These are phyloP conservation scores for Aegilops speltoides DNA, from an alignment of 176 grass and related monocot species.

Conservation along the genomic window DNA sequence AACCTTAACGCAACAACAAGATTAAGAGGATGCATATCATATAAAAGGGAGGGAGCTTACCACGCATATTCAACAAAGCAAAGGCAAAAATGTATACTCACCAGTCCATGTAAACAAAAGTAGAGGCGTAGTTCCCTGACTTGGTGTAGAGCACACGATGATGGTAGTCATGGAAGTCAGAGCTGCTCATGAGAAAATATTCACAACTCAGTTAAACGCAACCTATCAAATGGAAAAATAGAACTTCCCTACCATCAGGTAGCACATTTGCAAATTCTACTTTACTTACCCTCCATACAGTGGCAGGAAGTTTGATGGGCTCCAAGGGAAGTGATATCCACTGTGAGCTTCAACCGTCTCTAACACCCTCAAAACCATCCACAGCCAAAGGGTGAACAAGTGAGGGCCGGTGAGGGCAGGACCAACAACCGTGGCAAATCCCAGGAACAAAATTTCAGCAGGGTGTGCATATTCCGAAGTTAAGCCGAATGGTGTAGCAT, in stretches of 20 bases:
- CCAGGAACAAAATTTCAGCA: slow-evolving; percentile 89
- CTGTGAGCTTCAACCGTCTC: slow-evolving; percentile 97
- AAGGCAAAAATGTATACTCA: slow-evolving; percentile 23
- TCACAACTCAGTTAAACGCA: neutral
- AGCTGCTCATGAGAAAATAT: slow-evolving; percentile 36
- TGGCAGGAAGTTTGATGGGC: slow-evolving; percentile 93
- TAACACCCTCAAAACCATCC: slow-evolving; percentile 86
- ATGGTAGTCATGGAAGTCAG: slow-evolving; percentile 88
- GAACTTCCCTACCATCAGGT: neutral
- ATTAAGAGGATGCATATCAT: neutral
- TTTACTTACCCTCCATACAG: slow-evolving; percentile 85
- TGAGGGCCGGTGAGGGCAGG: slow-evolving; percentile 93
- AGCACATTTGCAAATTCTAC: neutral
- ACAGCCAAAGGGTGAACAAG: slow-evolving; percentile 84
- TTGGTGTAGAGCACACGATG: slow-evolving; percentile 93
- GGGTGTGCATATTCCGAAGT: slow-evolving; percentile 96
- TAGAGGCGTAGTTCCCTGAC: slow-evolving; percentile 83
- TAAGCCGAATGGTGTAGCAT: slow-evolving; percentile 88
- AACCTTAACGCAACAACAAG: slow-evolving; percentile 49
- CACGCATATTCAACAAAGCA: slow-evolving; percentile 8
- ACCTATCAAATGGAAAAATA: neutral
- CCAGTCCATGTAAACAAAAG: slow-evolving; percentile 98
- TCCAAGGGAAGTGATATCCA: slow-evolving; percentile 95
- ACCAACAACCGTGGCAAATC: slow-evolving; percentile 77
- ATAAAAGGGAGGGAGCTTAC: neutral